A percentile compares a stretch with the other conserved stretches of the same genome.
Conservation (phyloP, 2,329 filamentous ascomycete genomes). For the Fusarium incarnatum region DNA sequence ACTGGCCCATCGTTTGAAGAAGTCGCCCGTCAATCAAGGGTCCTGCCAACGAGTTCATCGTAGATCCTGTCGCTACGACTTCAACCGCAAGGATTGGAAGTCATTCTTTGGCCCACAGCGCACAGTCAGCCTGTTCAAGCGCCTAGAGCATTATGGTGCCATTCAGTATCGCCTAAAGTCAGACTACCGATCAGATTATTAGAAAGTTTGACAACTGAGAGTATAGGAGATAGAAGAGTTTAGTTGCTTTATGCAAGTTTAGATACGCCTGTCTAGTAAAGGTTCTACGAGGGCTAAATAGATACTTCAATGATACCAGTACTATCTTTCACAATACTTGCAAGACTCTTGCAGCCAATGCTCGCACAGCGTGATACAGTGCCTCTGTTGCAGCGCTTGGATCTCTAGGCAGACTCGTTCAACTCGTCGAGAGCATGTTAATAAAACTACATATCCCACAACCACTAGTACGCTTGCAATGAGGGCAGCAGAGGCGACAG, state of each 20-base stretch:
- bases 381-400: too few relatives aligned
- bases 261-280: neutral
- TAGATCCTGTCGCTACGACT: neutral
- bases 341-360: too few relatives aligned
- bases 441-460: too few relatives aligned
- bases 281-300: neutral
- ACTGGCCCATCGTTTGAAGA: neutral
- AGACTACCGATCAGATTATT: neutral
- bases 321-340: too few relatives aligned
- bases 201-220: neutral
- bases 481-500: neutral
- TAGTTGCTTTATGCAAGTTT: neutral
- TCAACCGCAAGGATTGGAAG: neutral
- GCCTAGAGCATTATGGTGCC: neutral
- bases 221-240: neutral
- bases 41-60: neutral
- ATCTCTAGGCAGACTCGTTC: too few relatives aligned
- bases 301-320: too few relatives aligned
- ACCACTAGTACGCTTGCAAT: neutral
- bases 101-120: neutral
- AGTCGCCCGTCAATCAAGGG: neutral
- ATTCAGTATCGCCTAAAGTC: neutral
- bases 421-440: too few relatives aligned
- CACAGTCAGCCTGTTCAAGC: neutral
- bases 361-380: too few relatives aligned